These are phyloP conservation scores for Yarrowia sp. DNA, from an alignment of 805 yeast genomes.

Conservation along the genomic window DNA sequence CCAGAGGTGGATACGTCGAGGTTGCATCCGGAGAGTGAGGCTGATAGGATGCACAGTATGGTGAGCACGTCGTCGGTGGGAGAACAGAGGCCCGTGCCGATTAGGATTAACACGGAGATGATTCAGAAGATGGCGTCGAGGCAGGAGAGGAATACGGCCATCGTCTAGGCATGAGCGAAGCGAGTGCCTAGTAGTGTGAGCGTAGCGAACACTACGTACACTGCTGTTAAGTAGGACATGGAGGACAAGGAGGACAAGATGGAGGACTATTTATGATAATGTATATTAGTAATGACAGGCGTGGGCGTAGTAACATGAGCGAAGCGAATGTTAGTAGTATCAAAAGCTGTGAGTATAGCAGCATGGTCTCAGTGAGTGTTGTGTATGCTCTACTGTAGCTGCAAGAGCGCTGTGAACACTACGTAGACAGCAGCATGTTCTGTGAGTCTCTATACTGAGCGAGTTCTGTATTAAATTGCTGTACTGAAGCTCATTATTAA, in stretches of 20 bases:
- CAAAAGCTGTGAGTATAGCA: not conserved
- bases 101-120: constrained; percentile 29
- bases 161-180: not conserved
- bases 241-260: no score
- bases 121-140: constrained; percentile 28
- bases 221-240: no score
- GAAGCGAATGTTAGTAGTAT: not conserved
- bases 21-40: no score
- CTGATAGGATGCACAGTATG: constrained; percentile 9
- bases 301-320: not conserved
- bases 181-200: no score
- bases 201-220: no score
- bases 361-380: not conserved
- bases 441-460: no score
- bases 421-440: no score
- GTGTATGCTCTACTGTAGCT: no score
- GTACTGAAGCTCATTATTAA: no score
- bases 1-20: no score
- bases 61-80: constrained; percentile 27
- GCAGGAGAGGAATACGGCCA: constrained; percentile 27
- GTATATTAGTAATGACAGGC: constrained; percentile 16
- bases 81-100: constrained; percentile 28
- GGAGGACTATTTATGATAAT: constrained; percentile 17
- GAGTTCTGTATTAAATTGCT: no score
- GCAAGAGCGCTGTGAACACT: no score